Percentiles rank a stretch among this genome's conserved stretches.
phyloP scores from a whole-genome alignment of 306 rosid genomes.

The Rosa persica region DNA sequence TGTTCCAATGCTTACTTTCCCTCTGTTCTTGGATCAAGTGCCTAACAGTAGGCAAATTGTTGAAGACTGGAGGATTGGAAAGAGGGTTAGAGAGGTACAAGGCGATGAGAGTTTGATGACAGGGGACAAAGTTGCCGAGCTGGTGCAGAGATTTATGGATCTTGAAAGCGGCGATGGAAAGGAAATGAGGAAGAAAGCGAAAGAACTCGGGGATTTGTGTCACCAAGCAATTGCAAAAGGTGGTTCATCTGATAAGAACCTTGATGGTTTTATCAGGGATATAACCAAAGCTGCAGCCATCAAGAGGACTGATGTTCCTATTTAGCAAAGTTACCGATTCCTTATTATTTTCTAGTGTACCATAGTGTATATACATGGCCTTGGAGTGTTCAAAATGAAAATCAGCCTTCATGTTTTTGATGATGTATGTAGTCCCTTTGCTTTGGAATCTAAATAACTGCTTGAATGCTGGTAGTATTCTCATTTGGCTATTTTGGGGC shows the following conservation, averaged over 20 bases:
- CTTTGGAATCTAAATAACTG: no score
- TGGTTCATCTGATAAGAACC: constrained; percentile 40
- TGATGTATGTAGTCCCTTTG: no score
- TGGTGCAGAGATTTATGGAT: constrained; percentile 39
- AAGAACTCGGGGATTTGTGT: constrained; percentile 22
- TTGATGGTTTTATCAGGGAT: constrained; percentile 36
- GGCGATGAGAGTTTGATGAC: constrained; percentile 17
- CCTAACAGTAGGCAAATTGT: constrained; percentile 26
- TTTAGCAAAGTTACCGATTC: neutral
- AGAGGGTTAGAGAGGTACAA: constrained; percentile 15
- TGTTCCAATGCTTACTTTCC: constrained; percentile 26
- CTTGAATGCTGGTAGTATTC: no score
- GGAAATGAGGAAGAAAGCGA: constrained; percentile 32
- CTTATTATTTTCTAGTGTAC: neutral
- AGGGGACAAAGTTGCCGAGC: constrained; percentile 34
- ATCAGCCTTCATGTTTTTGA: neutral
- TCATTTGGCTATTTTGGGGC: no score
- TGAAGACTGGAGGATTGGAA: constrained; percentile 22
- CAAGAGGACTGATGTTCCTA: neutral
- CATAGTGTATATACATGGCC: neutral
- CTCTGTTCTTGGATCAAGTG: constrained; percentile 23
- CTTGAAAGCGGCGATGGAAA: constrained; percentile 26
- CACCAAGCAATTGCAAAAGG: constrained; percentile 25
- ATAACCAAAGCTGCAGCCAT: constrained; percentile 22
- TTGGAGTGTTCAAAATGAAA: neutral